A percentile compares a stretch with the other conserved stretches of the same genome.
Evolutionary conservation across 345 rosid species (phyloP).

Genomic region (Eucalyptus pumila): DNA sequence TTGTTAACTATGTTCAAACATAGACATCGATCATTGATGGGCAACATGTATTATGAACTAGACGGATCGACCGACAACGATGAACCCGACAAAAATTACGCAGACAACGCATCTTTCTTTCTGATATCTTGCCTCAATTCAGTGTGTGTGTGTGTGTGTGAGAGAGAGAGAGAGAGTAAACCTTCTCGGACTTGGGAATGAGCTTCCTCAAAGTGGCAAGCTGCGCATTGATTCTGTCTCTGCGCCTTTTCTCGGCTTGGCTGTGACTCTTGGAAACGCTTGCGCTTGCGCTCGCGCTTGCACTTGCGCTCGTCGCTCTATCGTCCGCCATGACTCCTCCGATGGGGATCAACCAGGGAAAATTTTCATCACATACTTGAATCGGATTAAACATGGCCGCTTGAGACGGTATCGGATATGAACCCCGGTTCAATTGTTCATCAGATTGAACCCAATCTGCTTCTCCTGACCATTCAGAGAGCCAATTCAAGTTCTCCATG

Average conservation of each 20-base stretch:
- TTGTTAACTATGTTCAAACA: neutral
- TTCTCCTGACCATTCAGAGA: neutral
- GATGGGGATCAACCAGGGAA: conserved; percentile 4
- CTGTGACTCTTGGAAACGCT: conserved; percentile 52
- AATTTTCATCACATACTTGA: neutral
- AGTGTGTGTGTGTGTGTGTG: neutral
- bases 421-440: neutral
- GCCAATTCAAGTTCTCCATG: neutral
- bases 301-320: conserved; percentile 1
- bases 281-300: conserved; percentile 14
- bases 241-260: conserved; percentile 83
- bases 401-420: neutral
- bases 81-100: neutral
- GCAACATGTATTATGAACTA: neutral
- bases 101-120: neutral
- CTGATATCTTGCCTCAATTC: neutral
- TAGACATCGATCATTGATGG: neutral
- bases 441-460: neutral
- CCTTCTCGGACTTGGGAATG: conserved; percentile 88
- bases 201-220: conserved; percentile 75
- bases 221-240: conserved; percentile 82
- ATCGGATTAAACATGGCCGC: neutral
- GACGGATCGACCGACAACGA: neutral
- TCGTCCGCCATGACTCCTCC: neutral
- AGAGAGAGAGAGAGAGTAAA: neutral